phyloP scores from a whole-genome alignment of 2,329 filamentous ascomycete genomes.

The Fusarium sp. region DNA sequence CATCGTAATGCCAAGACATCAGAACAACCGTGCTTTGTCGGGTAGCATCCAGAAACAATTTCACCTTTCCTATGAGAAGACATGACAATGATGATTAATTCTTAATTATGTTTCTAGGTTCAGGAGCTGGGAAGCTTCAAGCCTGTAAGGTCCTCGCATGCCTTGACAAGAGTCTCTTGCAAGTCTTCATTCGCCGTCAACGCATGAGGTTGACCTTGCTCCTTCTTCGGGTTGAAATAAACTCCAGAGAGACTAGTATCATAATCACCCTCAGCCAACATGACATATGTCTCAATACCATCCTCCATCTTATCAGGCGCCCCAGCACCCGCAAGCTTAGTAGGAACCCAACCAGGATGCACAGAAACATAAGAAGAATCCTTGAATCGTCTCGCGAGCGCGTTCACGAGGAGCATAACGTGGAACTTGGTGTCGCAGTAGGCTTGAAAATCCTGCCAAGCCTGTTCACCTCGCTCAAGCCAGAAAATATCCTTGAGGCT shows the following conservation, averaged over 20 bases:
- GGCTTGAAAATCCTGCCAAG: conserved; percentile 34
- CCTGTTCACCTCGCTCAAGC: conserved; percentile 28
- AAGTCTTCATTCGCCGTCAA: conserved; percentile 21
- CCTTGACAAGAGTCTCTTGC: conserved; percentile 33
- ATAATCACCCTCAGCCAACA: conserved; percentile 39
- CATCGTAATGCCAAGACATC: not conserved
- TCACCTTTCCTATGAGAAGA: not conserved
- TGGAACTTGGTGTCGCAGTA: conserved; percentile 43
- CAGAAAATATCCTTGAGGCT: conserved; percentile 37
- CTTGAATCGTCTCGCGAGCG: conserved; percentile 33
- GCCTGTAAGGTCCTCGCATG: conserved; percentile 31
- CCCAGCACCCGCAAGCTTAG: conserved; percentile 31
- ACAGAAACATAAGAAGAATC: conserved; percentile 31
- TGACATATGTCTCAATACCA: conserved; percentile 38
- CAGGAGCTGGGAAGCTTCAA: conserved; percentile 9
- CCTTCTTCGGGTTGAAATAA: conserved; percentile 39
- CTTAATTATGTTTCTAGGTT: not conserved
- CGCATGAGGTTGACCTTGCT: conserved; percentile 25
- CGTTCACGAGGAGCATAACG: conserved; percentile 39
- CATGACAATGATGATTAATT: not conserved
- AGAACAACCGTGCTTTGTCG: not conserved
- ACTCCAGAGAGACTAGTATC: conserved; percentile 30
- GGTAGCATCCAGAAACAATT: not conserved
- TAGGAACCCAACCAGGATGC: conserved; percentile 42
- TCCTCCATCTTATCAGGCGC: conserved; percentile 37